A percentile compares a stretch with the other conserved stretches of the same genome.
phyloP scores from a whole-genome alignment of 805 yeast genomes.

The Saccharomycopsis sp. region DNA sequence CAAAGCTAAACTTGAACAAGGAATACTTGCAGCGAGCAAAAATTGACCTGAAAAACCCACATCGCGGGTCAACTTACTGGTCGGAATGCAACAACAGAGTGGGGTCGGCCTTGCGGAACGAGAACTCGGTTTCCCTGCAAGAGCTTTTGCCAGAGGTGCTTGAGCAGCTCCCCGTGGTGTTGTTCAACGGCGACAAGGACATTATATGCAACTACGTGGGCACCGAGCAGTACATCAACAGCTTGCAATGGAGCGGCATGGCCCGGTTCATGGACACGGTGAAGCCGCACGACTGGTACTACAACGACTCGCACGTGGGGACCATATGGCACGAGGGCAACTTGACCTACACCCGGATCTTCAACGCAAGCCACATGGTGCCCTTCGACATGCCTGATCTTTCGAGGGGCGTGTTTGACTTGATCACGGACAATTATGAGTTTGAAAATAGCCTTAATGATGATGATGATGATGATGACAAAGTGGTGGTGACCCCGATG shows the following conservation, averaged over 20 bases:
- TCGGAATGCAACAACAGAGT: slow-evolving; percentile 67
- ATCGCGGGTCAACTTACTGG: slow-evolving; percentile 40
- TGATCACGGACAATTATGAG: slow-evolving; percentile 31
- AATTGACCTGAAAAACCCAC: neutral
- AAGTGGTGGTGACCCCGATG: slow-evolving; percentile 17
- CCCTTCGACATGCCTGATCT: slow-evolving; percentile 59
- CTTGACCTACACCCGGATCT: slow-evolving; percentile 53
- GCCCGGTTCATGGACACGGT: slow-evolving; percentile 35
- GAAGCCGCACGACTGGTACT: slow-evolving; percentile 33
- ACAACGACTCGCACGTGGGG: slow-evolving; percentile 34
- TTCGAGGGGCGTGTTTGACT: slow-evolving; percentile 51
- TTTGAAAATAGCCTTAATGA: slow-evolving; percentile 21
- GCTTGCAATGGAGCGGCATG: slow-evolving; percentile 56
- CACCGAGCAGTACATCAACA: slow-evolving; percentile 53
- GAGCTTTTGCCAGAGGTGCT: slow-evolving; percentile 59
- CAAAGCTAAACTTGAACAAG: slow-evolving; percentile 41
- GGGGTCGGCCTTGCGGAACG: slow-evolving; percentile 40
- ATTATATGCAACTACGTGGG: slow-evolving; percentile 80
- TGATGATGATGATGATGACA: neutral
- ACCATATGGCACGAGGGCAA: slow-evolving; percentile 42
- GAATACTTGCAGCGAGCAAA: slow-evolving; percentile 24
- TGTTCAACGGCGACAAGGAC: slow-evolving; percentile 85
- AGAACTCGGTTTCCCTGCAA: slow-evolving; percentile 49
- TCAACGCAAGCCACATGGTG: slow-evolving; percentile 70
- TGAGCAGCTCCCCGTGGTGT: slow-evolving; percentile 47